Percentiles rank a stretch among this genome's conserved stretches.
Conservation (phyloP, 1,284 basidiomycete genomes). For the Lentinus polychrous region DNA sequence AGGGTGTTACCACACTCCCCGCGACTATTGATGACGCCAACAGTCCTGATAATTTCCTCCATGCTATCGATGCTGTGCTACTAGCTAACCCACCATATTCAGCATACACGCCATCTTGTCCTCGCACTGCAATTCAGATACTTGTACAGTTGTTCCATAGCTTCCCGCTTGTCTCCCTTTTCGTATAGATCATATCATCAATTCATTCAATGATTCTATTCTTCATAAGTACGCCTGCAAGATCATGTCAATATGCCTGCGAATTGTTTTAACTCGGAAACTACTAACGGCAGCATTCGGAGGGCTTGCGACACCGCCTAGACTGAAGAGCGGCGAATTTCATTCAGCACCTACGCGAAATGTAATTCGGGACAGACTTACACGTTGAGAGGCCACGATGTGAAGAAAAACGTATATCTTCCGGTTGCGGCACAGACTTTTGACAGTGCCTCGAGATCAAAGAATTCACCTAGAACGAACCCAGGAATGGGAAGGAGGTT, state of each 20-base stretch:
- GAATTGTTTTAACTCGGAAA: background rate
- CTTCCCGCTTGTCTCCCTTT: background rate
- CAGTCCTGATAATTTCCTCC: no score
- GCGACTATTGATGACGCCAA: no score
- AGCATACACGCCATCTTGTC: no score
- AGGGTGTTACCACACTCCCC: no score
- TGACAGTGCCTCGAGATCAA: slow-evolving; percentile 59
- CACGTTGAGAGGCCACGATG: slow-evolving; percentile 49
- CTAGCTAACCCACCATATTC: no score
- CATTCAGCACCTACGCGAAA: background rate
- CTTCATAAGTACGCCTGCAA: background rate
- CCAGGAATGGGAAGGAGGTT: background rate
- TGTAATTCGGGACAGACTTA: background rate
- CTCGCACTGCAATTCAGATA: no score
- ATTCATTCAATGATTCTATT: background rate
- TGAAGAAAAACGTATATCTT: slow-evolving; percentile 66
- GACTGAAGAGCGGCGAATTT: slow-evolving; percentile 27
- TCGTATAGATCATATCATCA: background rate
- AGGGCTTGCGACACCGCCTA: slow-evolving; percentile 61
- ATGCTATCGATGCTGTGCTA: no score
- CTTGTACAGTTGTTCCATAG: no score
- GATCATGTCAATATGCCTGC: background rate
- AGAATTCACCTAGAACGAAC: slow-evolving; percentile 49
- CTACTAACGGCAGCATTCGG: slow-evolving; percentile 60
- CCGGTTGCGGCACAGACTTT: slow-evolving; percentile 47